phyloP scores from a whole-genome alignment of 306 rosid genomes.

The Sophora flavescens region DNA sequence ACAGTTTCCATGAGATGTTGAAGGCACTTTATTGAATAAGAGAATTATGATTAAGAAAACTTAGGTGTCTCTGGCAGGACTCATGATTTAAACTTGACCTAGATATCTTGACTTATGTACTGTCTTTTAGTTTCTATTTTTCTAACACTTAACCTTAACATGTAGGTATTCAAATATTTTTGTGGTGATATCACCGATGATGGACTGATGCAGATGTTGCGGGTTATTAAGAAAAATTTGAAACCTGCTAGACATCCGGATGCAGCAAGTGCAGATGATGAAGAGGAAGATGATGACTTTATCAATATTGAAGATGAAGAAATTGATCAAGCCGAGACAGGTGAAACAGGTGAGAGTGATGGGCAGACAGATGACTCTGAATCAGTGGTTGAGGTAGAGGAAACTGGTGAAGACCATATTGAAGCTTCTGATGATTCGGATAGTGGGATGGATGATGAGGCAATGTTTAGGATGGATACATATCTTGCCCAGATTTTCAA shows the following conservation, averaged over 20 bases:
- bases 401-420: slow-evolving; percentile 52
- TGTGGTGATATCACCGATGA: slow-evolving; percentile 75
- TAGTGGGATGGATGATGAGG: slow-evolving; percentile 98
- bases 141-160: slow-evolving; percentile 37
- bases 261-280: slow-evolving; percentile 62
- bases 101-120: neutral
- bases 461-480: slow-evolving; percentile 91
- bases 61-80: slow-evolving; percentile 13
- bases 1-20: neutral
- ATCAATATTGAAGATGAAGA: slow-evolving; percentile 83
- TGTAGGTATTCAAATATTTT: slow-evolving; percentile 87
- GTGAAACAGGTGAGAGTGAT: slow-evolving; percentile 82
- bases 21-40: neutral
- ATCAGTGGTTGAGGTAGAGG: slow-evolving; percentile 66
- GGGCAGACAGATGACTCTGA: slow-evolving; percentile 89
- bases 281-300: slow-evolving; percentile 67
- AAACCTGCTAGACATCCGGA: slow-evolving; percentile 86
- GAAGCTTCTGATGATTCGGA: slow-evolving; percentile 92
- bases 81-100: neutral
- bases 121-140: slow-evolving; percentile 4
- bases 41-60: neutral
- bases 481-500: slow-evolving; percentile 86
- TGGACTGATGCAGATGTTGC: slow-evolving; percentile 82
- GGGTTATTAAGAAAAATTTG: slow-evolving; percentile 75
- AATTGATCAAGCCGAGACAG: slow-evolving; percentile 78